A percentile compares a stretch with the other conserved stretches of the same genome.
phyloP scores from a whole-genome alignment of 2,329 filamentous ascomycete genomes.

The Verticillium nonalfalfae region DNA sequence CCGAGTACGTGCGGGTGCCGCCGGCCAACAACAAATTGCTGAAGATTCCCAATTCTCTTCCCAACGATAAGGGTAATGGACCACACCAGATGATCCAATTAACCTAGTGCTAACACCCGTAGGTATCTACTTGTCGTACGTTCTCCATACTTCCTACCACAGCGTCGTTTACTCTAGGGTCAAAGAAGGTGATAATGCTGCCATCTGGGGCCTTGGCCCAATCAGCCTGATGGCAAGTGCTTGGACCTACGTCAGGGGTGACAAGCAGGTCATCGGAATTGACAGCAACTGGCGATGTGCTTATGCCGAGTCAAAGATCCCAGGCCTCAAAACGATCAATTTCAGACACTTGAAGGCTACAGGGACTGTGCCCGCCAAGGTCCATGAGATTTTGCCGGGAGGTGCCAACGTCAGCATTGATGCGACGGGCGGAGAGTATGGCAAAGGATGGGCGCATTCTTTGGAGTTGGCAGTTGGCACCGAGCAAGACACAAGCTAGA shows the following conservation, averaged over 20 bases:
- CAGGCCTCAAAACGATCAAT: conserved; percentile 38
- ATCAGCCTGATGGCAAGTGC: conserved; percentile 79
- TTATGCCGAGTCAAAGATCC: conserved; percentile 58
- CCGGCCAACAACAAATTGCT: conserved; percentile 76
- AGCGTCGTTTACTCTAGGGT: conserved; percentile 78
- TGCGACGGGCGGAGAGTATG: conserved; percentile 54
- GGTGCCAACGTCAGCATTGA: conserved; percentile 67
- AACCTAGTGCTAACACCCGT: conserved; percentile 17
- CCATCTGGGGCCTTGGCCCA: conserved; percentile 79
- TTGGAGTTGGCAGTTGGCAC: conserved; percentile 54
- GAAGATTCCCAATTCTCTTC: conserved; percentile 69
- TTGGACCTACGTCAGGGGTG: conserved; percentile 68
- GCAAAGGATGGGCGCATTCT: conserved; percentile 55
- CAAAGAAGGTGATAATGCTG: conserved; percentile 69
- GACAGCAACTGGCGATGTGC: conserved; percentile 67
- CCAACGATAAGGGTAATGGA: conserved; percentile 63
- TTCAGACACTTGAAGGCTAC: conserved; percentile 56
- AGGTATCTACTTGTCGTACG: conserved; percentile 69
- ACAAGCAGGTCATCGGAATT: conserved; percentile 70
- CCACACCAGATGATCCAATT: too few species aligned
- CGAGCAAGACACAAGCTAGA: conserved; percentile 80
- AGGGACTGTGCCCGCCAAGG: too few species aligned
- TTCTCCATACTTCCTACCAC: conserved; percentile 73
- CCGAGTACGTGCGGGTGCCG: conserved; percentile 80
- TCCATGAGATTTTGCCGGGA: conserved; percentile 50